Base-by-base conservation (phyloP, 495 filamentous ascomycete species). In the Penicillium nucicola region DNA sequence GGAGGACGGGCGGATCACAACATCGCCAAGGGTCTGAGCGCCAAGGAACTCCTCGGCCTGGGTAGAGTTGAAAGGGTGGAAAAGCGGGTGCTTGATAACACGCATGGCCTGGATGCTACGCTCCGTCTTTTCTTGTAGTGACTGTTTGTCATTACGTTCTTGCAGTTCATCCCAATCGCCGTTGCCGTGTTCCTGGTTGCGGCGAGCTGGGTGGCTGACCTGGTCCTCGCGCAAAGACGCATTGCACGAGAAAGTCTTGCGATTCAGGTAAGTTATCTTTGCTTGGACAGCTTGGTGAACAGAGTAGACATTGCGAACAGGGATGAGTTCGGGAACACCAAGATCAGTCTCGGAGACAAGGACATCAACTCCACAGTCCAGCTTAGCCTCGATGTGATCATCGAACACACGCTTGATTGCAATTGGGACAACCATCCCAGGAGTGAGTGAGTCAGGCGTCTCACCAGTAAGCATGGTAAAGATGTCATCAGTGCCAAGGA, bases 401-500 rank as follows among this genome's bases (percentile, higher is more conserved):
- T 90, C 85, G 56, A 89, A 90, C 50, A 92, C 87, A 20, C 91
- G 83, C 48, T 90, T 88, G 61, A 98, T 85, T 30, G 85, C 87
- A 48, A 95, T 89, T 0, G 93, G 84, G 10, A 97, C 84, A 44
- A 96, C 87, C 92, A 97, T 97, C 47, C 86, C 88, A 58, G 89
- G 84, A 20, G 77, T 79, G 17, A 98, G 73, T 0, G 90, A 88
- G 0, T 96, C 90, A 32, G 77, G 69, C 1, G 88, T 97, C 64
- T 98, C 93, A 42, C 93, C 95, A 0, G 93, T 97, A 37, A 97
- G 84, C 90, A 96, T 96, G 39, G 90, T 92, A 67, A 97, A 98
- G 60, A 96, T 86, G 53, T 96, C 89, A 22, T 96, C 89, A 0
- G 82, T 74, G 23, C 72, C 72, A 8, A 95, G 76, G 36, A 82